Evolutionary conservation across 495 filamentous ascomycete species (phyloP).

Genomic region (Tuber aestivum): DNA sequence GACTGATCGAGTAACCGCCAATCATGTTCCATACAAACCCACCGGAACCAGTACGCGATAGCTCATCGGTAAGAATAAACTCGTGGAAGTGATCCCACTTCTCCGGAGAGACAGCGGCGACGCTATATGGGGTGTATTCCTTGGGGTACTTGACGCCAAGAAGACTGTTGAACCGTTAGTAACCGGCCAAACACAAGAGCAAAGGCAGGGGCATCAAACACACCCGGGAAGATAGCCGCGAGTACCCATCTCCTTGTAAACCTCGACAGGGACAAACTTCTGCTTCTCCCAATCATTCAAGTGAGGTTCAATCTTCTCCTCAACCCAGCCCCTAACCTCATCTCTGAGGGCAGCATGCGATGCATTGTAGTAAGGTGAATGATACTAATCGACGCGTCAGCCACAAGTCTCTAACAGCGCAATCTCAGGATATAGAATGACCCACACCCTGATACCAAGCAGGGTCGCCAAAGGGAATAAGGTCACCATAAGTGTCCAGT

Average conservation of each 20-base stretch:
- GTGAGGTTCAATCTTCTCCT: conserved; percentile 80
- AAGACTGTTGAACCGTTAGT: conserved; percentile 45
- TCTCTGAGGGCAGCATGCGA: conserved; percentile 81
- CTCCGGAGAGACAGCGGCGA: conserved; percentile 73
- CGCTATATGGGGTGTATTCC: conserved; percentile 60
- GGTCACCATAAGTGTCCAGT: conserved; percentile 73
- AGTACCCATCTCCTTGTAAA: conserved; percentile 94
- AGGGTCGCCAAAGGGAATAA: conserved; percentile 89
- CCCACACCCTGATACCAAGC: conserved; percentile 93
- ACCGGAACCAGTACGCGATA: conserved; percentile 79
- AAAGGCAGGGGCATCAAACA: background rate
- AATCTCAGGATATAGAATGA: conserved; percentile 30
- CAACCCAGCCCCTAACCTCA: conserved; percentile 88
- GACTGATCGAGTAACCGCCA: conserved; percentile 89
- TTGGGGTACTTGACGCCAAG: conserved; percentile 73
- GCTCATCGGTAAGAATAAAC: conserved; percentile 86
- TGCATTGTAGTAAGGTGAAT: conserved; percentile 93
- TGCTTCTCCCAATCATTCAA: conserved; percentile 96
- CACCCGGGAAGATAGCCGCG: conserved; percentile 81
- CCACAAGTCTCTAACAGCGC: background rate
- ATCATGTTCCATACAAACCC: conserved; percentile 98
- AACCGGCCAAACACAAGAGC: background rate
- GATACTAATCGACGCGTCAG: conserved; percentile 54
- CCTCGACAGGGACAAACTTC: conserved; percentile 73
- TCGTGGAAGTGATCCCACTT: conserved; percentile 99